Evolutionary conservation across 2,329 filamentous ascomycete species (phyloP).

Genomic region (Fusarium praegraminearum): DNA sequence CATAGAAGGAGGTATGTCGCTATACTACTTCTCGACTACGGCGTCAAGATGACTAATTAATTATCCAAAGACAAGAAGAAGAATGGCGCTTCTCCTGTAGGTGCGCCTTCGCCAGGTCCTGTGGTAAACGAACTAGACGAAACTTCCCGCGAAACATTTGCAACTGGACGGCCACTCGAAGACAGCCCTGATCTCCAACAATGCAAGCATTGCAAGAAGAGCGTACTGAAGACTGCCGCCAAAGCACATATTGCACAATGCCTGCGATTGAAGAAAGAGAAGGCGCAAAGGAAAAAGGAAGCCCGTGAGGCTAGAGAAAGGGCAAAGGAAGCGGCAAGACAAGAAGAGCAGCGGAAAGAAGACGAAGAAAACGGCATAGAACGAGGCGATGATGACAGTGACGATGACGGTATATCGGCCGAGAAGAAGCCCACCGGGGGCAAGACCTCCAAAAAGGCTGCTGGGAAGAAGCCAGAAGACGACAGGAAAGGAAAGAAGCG

Average conservation of each 20-base stretch:
- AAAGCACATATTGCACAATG: conserved; percentile 86
- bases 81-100: conserved; percentile 58
- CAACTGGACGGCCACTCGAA: conserved; percentile 82
- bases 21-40: conserved; percentile 5
- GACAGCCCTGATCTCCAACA: conserved; percentile 82
- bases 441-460: conserved; percentile 70
- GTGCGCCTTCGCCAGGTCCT: conserved; percentile 64
- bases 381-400: conserved; percentile 63
- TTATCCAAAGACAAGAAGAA: conserved; percentile 65
- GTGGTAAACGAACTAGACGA: conserved; percentile 79
- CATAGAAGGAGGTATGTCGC: conserved; percentile 70
- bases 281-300: conserved; percentile 81
- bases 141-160: conserved; percentile 80
- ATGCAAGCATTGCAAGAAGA: conserved; percentile 96
- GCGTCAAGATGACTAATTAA: conserved; percentile 16
- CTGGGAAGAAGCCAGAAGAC: conserved; percentile 75
- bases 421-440: conserved; percentile 58
- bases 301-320: conserved; percentile 77
- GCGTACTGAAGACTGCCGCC: conserved; percentile 79
- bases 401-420: conserved; percentile 57
- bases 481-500: conserved; percentile 81
- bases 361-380: conserved; percentile 62
- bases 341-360: conserved; percentile 66
- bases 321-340: conserved; percentile 70
- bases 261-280: conserved; percentile 85